Percentiles rank a stretch among this genome's conserved stretches.
phyloP scores from a whole-genome alignment of 2,329 filamentous ascomycete genomes.

The Aspergillus carbonarius region DNA sequence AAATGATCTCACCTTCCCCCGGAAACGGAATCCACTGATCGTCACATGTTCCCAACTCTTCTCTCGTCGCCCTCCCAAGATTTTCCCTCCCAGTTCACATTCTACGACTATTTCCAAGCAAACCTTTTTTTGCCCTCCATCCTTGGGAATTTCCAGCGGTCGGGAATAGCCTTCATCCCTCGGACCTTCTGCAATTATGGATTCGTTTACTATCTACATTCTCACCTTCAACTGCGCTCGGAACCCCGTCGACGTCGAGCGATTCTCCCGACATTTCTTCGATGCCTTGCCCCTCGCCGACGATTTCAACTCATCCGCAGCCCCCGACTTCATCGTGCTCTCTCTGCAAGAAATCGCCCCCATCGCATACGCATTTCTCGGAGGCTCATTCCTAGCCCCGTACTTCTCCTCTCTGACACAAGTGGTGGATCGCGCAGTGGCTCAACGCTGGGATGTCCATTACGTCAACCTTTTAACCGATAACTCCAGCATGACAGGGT shows the following conservation, averaged over 20 bases:
- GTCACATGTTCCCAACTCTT: background rate
- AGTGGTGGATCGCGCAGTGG: slow-evolving; percentile 69
- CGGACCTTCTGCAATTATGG: slow-evolving; percentile 28
- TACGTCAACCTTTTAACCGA: slow-evolving; percentile 71
- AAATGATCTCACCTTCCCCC: slow-evolving; percentile 1
- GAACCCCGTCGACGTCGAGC: slow-evolving; percentile 64
- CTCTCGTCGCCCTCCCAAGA: background rate
- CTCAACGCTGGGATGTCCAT: slow-evolving; percentile 45
- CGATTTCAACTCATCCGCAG: slow-evolving; percentile 53
- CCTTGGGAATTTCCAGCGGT: background rate
- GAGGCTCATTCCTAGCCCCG: slow-evolving; percentile 71
- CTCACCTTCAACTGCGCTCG: slow-evolving; percentile 90
- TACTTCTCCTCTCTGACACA: slow-evolving; percentile 72
- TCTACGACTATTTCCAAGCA: background rate
- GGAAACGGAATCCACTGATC: background rate
- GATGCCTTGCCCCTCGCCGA: slow-evolving; percentile 50
- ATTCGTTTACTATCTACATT: slow-evolving; percentile 68
- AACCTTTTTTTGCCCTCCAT: background rate
- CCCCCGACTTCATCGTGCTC: slow-evolving; percentile 67
- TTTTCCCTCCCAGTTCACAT: background rate
- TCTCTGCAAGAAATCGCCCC: slow-evolving; percentile 87
- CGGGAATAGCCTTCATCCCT: background rate
- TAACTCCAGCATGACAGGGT: slow-evolving; percentile 84
- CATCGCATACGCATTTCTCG: slow-evolving; percentile 79
- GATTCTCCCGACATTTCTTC: slow-evolving; percentile 71